These are phyloP conservation scores for Apiospora saccharicola DNA, from an alignment of 2,329 filamentous ascomycete species.

Conservation along the genomic window DNA sequence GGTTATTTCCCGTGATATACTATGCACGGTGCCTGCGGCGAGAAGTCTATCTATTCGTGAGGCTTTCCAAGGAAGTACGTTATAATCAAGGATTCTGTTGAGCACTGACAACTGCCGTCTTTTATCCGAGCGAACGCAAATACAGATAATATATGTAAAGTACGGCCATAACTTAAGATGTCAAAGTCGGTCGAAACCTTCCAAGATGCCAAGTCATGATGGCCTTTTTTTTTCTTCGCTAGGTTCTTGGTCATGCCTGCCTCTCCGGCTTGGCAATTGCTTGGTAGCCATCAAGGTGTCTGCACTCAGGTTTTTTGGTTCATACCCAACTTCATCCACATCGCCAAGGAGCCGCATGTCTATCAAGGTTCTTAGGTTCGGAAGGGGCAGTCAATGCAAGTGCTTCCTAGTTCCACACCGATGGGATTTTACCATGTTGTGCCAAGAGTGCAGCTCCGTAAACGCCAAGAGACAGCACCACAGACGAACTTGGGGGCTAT, in stretches of 20 bases:
- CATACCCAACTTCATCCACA: not conserved
- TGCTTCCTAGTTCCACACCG: not conserved
- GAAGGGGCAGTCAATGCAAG: not conserved
- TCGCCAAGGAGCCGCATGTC: slow-evolving; percentile 19
- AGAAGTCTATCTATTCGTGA: not conserved
- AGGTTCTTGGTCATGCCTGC: not conserved
- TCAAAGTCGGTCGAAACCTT: not conserved
- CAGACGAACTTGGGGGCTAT: not conserved
- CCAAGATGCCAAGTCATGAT: not conserved
- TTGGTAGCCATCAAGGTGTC: slow-evolving; percentile 25
- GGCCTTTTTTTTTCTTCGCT: not conserved
- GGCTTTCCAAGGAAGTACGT: too few relatives aligned
- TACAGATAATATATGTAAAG: not conserved
- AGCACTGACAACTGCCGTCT: not conserved
- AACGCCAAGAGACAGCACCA: slow-evolving; percentile 3
- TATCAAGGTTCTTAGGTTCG: slow-evolving; percentile 17
- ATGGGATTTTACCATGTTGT: not conserved
- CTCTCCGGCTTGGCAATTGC: slow-evolving; percentile 18
- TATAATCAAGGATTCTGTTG: too few relatives aligned
- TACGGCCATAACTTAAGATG: not conserved
- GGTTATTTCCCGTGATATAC: not conserved
- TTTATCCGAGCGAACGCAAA: not conserved
- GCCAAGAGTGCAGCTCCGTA: slow-evolving; percentile 15
- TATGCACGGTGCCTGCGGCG: not conserved
- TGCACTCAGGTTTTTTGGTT: not conserved